Evolutionary conservation across 371 early-diverging fungal species (phyloP), one percentile per base, ranked within the genome.

Genomic region (Mycotypha africana): DNA sequence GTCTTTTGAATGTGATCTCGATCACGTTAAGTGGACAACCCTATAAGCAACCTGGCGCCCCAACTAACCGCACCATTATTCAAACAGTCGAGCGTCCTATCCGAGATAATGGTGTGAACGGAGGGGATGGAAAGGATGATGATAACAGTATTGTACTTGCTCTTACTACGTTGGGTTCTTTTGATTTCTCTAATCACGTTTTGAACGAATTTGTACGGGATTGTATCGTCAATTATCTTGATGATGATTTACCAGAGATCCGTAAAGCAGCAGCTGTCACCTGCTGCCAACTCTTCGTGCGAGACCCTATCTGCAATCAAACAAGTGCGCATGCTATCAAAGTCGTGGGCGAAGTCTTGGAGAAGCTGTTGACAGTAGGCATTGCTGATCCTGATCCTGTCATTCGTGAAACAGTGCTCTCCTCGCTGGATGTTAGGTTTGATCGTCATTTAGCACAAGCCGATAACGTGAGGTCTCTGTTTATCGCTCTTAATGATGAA

Each of bases 401-500:
- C 2, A 92, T 92, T 45, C 81, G 95, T 26, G 82, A 84, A 46
- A 84, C 87, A 0, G 92, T 93, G 0, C 65, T 95, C 19, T 78
- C 79, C 0, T 86, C 89, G 1, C 54, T 95, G 30, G 89, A 88
- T 53, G 81, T 82, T 36, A 77, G 84, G 10, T 92, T 97, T 64
- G 95, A 96, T 61, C 81, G 85, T 26, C 91, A 93, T 52, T 67
- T 97, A 15, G 85, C 94, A 6, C 91, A 93, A 56, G 88, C 93
- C 2, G 93, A 95, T 47, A 88, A 92, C 57, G 85, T 95, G 6
- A 85, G 90, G 9, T 81, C 91, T 5, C 53, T 96, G 16, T 89
- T 94, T 58, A 80, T 96, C 42, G 92, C 95, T 0, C 53, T 94
- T 30, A 95, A 94, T 45, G 98, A 98, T 51, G 95, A 95, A 56